Percentiles rank a stretch among this genome's conserved stretches.
These are phyloP conservation scores for Venturia effusa DNA, from an alignment of 2,329 filamentous ascomycete genomes.

Conservation along the genomic window DNA sequence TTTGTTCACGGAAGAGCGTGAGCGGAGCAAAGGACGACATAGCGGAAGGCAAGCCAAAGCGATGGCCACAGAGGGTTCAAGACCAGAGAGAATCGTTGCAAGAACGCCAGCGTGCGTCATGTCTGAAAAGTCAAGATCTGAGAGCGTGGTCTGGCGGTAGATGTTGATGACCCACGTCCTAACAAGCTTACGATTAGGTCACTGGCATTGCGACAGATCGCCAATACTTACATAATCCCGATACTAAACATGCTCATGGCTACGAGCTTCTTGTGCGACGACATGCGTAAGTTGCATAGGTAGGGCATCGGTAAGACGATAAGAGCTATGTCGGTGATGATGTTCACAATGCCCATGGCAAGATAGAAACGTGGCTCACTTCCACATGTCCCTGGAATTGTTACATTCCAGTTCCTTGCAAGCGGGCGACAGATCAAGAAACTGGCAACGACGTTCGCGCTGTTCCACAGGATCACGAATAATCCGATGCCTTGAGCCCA, in stretches of 20 bases:
- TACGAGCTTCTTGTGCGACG: slow-evolving; percentile 15
- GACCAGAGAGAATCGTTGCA: slow-evolving; percentile 16
- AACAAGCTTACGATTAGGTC: neutral
- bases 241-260: slow-evolving; percentile 16
- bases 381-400: slow-evolving; percentile 15
- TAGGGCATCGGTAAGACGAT: slow-evolving; percentile 18
- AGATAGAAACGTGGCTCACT: slow-evolving; percentile 16
- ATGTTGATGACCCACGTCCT: slow-evolving; percentile 20
- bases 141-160: slow-evolving; percentile 16
- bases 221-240: slow-evolving; percentile 15
- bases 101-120: slow-evolving; percentile 17
- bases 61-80: slow-evolving; percentile 19
- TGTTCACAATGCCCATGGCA: slow-evolving; percentile 15
- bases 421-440: neutral
- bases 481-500: slow-evolving; percentile 7
- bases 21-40: slow-evolving; percentile 14
- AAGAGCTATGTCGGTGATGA: slow-evolving; percentile 16
- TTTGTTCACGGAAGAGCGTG: neutral
- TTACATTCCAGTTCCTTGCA: neutral
- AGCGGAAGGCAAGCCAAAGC: slow-evolving; percentile 17
- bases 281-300: slow-evolving; percentile 14
- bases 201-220: too few species aligned
- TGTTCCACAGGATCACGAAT: neutral
- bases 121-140: slow-evolving; percentile 14
- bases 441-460: neutral